phyloP scores from a whole-genome alignment of 176 grass and related monocot genomes.

The Eleusine indica region DNA sequence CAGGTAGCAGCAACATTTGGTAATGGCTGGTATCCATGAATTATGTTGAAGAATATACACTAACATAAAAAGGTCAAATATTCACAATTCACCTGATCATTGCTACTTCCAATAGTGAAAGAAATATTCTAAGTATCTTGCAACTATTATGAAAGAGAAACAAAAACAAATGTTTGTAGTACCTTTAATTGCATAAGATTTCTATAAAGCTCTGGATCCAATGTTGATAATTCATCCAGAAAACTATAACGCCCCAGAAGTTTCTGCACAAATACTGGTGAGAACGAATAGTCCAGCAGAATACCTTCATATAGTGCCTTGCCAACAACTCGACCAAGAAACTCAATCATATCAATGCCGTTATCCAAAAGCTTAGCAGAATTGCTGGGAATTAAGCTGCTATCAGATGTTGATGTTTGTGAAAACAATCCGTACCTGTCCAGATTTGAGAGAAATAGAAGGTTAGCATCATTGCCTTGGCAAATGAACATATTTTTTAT shows the following conservation, averaged over 20 bases:
- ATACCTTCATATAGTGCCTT: constrained; percentile 99
- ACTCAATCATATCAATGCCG: constrained; percentile 94
- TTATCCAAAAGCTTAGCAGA: constrained; percentile 87
- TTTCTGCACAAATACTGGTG: constrained; percentile 96
- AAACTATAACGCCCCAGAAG: constrained; percentile 89
- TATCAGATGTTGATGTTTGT: constrained; percentile 82
- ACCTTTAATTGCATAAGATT: constrained; percentile 98
- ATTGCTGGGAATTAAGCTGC: constrained; percentile 85
- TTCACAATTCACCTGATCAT: neutral
- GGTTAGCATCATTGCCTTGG: neutral
- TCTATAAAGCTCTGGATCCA: constrained; percentile 92
- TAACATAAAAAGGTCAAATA: neutral
- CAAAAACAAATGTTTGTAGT: constrained; percentile 12
- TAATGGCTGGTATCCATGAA: constrained; percentile 22
- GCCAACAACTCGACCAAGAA: constrained; percentile 90
- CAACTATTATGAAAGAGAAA: neutral
- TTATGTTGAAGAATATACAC: neutral
- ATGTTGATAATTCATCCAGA: constrained; percentile 92
- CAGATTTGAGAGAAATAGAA: constrained; percentile 42
- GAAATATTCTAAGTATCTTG: neutral
- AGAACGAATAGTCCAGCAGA: constrained; percentile 95
- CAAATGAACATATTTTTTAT: neutral
- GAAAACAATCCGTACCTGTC: constrained; percentile 85
- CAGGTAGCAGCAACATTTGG: neutral
- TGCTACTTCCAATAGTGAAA: constrained; percentile 13